These are phyloP conservation scores for Tylopilus subfusipes DNA, from an alignment of 768 basidiomycete species.

Conservation along the genomic window DNA sequence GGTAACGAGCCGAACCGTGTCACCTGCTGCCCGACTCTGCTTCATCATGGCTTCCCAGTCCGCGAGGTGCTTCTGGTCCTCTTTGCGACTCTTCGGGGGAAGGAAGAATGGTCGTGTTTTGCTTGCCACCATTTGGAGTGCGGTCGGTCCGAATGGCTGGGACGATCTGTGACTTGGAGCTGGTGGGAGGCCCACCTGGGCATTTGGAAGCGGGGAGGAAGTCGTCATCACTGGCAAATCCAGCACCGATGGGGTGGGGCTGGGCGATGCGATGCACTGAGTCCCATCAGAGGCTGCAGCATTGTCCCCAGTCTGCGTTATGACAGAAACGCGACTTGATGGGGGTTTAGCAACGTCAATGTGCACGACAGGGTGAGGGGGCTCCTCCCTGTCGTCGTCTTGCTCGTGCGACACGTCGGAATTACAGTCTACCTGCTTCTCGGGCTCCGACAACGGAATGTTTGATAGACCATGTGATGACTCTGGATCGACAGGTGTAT, in stretches of 20 bases:
- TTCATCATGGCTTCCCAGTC: conserved; percentile 91
- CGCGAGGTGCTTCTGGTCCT: conserved; percentile 80
- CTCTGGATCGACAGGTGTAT: conserved; percentile 16
- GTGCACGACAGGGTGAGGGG: conserved; percentile 40
- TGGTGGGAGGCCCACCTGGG: conserved; percentile 16
- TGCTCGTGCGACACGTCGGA: background rate
- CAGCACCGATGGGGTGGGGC: conserved; percentile 8
- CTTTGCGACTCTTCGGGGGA: conserved; percentile 75
- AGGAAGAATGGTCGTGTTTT: conserved; percentile 80
- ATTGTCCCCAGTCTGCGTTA: background rate
- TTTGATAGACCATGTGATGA: conserved; percentile 19
- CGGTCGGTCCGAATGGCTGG: conserved; percentile 63
- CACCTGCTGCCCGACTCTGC: conserved; percentile 69
- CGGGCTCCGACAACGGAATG: conserved; percentile 23
- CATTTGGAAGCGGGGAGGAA: conserved; percentile 29
- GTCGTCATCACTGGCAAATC: conserved; percentile 27
- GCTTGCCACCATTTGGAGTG: conserved; percentile 75
- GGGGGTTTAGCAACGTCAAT: conserved; percentile 42
- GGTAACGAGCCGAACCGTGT: conserved; percentile 9
- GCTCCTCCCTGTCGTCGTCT: conserved; percentile 5
- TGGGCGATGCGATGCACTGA: background rate
- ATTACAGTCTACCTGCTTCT: background rate
- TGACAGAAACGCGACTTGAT: conserved; percentile 27
- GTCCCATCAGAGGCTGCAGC: background rate
- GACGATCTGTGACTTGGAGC: conserved; percentile 37